Percentiles rank a stretch among this genome's conserved stretches.
Evolutionary conservation across 169 alveolate species (phyloP).

Genomic region (Cryptosporidium viatorum): DNA sequence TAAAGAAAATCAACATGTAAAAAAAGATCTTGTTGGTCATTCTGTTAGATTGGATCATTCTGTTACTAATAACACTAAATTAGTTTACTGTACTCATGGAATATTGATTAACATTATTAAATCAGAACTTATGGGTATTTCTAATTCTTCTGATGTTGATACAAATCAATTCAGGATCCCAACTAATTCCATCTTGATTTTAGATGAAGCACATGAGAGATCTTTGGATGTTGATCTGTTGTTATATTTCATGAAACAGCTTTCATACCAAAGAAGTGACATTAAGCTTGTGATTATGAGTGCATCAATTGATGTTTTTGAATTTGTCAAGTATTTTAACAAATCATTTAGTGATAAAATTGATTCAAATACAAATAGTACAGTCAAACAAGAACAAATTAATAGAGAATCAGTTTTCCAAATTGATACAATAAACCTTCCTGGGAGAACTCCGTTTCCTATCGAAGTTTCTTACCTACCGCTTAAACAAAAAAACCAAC

Average conservation of each 20-base stretch:
- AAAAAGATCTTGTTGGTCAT: slow-evolving; percentile 50
- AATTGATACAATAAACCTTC: slow-evolving; percentile 27
- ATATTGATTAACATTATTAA: slow-evolving; percentile 48
- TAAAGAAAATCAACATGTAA: background rate
- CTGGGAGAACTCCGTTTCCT: slow-evolving; percentile 74
- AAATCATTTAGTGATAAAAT: slow-evolving; percentile 5
- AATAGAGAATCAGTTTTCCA: background rate
- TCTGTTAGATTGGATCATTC: slow-evolving; percentile 61
- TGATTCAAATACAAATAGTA: background rate
- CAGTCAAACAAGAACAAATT: background rate
- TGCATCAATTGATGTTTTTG: slow-evolving; percentile 51
- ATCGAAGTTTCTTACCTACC: slow-evolving; percentile 37
- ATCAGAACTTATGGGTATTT: slow-evolving; percentile 33
- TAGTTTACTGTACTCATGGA: slow-evolving; percentile 76
- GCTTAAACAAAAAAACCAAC: background rate
- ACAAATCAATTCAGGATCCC: slow-evolving; percentile 24
- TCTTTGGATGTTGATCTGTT: slow-evolving; percentile 76
- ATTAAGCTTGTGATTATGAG: slow-evolving; percentile 66
- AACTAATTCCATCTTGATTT: slow-evolving; percentile 58
- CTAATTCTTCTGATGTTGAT: background rate
- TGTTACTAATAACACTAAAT: slow-evolving; percentile 42
- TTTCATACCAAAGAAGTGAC: slow-evolving; percentile 17
- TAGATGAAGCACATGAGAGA: slow-evolving; percentile 82
- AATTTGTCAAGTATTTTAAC: slow-evolving; percentile 45
- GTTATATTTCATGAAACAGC: slow-evolving; percentile 69